Base-by-base conservation (phyloP, 306 rosid genomes). In the Cicer bijugum region DNA sequence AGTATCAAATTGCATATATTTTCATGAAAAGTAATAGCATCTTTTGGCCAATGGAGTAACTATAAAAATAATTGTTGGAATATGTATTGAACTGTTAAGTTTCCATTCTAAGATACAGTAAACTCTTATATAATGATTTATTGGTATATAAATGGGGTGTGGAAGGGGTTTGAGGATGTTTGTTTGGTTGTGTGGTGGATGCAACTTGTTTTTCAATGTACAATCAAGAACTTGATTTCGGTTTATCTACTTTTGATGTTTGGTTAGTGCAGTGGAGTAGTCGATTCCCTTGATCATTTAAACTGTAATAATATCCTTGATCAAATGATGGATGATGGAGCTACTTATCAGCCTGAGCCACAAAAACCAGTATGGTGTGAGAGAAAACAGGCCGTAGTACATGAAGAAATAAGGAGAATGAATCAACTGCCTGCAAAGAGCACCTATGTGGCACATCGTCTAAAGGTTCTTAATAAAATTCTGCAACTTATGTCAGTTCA, bases 381-480 rank as follows among this genome's bases (percentile, higher is more conserved):
- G 70, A 86, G 80, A 76, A 88, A 81, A 76, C 83, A 71, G 82
- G 86, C 81, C 6, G 70, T 88, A n/a, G 91, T 93, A 38, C 81
- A 84, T 59, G 88, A 87, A 16, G 94, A 91, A 75, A 73, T 85
- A 64, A 79, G 60, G 67, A 85, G 90, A 81, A 84, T 88, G 86
- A 78, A 67, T 75, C 74, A 59, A 64, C 84, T 93, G 58, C 97
- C 97, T 44, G 74, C 83, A 35, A 82, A 72, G 71, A 91, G 98
- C 76, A 8, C 80, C 14, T 91, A 91, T 66, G 96, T 78, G 63
- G 12, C 80, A 37, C 98, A 91, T 71, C 96, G 97, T 12, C 45
- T 86, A 62, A 88, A 86, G 85, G 92, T 93, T 80, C 96, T 93
- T 37, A 85, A 85, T 82, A 93, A 88, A 81, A 82, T 89, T 80